Evolutionary conservation across 1,284 basidiomycete species (phyloP), one percentile per base, ranked within the genome.

Genomic region (Puccinia polysora): DNA sequence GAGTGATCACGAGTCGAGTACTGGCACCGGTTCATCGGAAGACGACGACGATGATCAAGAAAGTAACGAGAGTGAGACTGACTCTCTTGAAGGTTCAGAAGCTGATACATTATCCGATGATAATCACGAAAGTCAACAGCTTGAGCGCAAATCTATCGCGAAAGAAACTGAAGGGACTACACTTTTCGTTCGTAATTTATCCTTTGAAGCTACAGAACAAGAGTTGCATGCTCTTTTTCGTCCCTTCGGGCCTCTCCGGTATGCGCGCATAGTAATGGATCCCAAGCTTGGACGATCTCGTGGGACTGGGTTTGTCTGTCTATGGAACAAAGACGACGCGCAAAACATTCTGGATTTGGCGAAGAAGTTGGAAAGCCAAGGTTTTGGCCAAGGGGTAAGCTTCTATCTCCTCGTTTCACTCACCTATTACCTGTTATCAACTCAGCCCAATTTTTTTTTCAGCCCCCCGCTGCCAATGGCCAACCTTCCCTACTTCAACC

Each of bases 231-330:
- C 85, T 32, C 79, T 94, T 88, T 94, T 97, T 83, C 89, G 90
- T 50, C 81, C 86, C 0, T 98, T 96, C 78, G 96, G 96, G 0
- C 89, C 92, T 2, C 82, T 99, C 23, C 88, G 93, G 28, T 99
- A 98, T 80, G 94, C 91, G 2, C 87, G 90, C 36, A 90, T 98
- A 71, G 90, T 94, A 0, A 84, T 95, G 81, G 96, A 98, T 78
- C 84, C 83, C 18, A 85, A 84, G 0, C 91, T 89, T 0, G 90
- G 88, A 20, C 87, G 92, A 59, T 91, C 93, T 36, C 85, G 91
- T 58, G 96, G 96, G 8, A 97, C 93, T 0, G 96, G 92, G 0
- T 99, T 99, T 79, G 92, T 89, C 0, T 97, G 93, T 80, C 97
- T 96, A 82, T 97, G 95, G 95, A 92, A 95, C 75, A 86, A 85